Conservation (phyloP, 768 basidiomycete species). For the Lactarius quietus region DNA sequence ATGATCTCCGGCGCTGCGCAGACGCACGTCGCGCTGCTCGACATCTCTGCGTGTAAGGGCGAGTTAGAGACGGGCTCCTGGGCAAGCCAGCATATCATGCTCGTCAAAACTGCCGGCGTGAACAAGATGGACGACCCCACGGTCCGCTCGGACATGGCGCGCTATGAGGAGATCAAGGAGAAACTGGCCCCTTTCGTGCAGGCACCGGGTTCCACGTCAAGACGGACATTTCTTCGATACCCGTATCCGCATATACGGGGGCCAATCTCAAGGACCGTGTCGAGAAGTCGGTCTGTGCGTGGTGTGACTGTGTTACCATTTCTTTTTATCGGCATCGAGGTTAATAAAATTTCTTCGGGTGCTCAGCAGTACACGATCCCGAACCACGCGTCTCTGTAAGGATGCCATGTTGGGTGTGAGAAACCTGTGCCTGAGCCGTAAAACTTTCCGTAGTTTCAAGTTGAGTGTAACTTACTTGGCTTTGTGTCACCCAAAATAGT, state of each 20-base stretch:
- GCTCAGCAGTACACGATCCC: too few relatives aligned
- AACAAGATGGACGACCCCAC: slow-evolving; percentile 98
- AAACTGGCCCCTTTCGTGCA: slow-evolving; percentile 89
- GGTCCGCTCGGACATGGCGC: slow-evolving; percentile 81
- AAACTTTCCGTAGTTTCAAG: not conserved
- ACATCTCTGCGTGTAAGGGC: slow-evolving; percentile 97
- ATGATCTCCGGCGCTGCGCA: slow-evolving; percentile 99
- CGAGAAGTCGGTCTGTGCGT: slow-evolving; percentile 61
- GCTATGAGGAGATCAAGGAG: slow-evolving; percentile 89
- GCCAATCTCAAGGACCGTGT: slow-evolving; percentile 87
- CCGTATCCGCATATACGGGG: slow-evolving; percentile 91
- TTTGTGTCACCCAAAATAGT: not conserved
- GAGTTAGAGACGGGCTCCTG: slow-evolving; percentile 99
- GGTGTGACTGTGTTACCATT: slow-evolving; percentile 71
- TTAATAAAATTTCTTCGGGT: too few relatives aligned
- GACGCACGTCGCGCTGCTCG: slow-evolving; percentile 92
- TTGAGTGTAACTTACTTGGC: not conserved
- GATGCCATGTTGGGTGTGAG: not conserved
- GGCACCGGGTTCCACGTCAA: slow-evolving; percentile 91
- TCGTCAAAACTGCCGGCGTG: slow-evolving; percentile 98
- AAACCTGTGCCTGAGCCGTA: not conserved
- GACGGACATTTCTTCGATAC: slow-evolving; percentile 89
- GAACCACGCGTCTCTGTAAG: not conserved
- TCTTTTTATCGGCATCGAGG: not conserved
- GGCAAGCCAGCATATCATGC: slow-evolving; percentile 99